Evolutionary conservation across 257 asterid genomes (phyloP).

Genomic region (Phtheirospermum japonicum): DNA sequence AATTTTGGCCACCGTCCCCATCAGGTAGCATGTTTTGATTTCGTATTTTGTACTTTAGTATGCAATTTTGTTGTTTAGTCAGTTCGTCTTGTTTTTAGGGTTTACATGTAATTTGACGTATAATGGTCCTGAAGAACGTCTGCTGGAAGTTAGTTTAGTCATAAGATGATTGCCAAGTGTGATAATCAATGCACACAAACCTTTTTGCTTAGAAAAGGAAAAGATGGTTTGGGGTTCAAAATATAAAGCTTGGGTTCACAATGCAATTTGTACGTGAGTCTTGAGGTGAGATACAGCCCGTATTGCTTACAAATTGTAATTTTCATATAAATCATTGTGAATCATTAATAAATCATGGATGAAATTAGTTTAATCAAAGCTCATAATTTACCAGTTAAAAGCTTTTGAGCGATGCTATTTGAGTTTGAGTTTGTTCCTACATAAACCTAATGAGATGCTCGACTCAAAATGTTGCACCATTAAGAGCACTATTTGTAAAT

Average conservation of each 20-base stretch:
- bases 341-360: too few species aligned
- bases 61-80: background rate
- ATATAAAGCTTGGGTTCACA: background rate
- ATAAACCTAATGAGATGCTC: slow-evolving; percentile 6
- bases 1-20: slow-evolving; percentile 89
- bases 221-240: background rate
- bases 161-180: slow-evolving; percentile 10
- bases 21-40: slow-evolving; percentile 47
- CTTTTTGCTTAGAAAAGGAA: background rate
- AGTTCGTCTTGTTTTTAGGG: background rate
- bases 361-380: too few species aligned
- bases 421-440: background rate
- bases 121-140: background rate
- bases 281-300: too few species aligned
- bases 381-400: too few species aligned
- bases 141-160: background rate
- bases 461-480: background rate
- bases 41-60: too few species aligned
- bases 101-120: background rate
- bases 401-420: background rate
- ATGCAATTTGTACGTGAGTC: too few species aligned
- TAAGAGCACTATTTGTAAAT: background rate
- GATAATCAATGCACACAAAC: background rate
- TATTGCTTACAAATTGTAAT: too few species aligned
- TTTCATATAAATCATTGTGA: too few species aligned